Conservation (phyloP, 1,139 yeast genomes). For the Lodderomyces oxycetoniae region DNA sequence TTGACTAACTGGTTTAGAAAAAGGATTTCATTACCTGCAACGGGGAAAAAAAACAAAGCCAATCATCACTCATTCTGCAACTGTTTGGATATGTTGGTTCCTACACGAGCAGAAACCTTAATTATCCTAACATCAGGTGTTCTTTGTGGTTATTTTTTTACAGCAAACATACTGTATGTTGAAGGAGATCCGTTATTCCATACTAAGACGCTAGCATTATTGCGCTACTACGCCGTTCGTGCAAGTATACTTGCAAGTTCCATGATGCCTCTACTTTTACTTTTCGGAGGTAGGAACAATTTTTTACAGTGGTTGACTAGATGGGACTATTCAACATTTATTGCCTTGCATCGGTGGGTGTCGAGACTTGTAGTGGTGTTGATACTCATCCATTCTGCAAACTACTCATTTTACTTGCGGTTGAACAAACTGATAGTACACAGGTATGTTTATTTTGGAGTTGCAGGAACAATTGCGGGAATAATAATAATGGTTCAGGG, state of each 20-base stretch:
- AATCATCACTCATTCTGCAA: constrained; percentile 23
- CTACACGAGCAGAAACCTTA: constrained; percentile 60
- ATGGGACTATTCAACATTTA: constrained; percentile 56
- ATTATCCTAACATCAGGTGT: constrained; percentile 44
- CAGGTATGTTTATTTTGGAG: constrained; percentile 28
- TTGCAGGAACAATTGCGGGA: constrained; percentile 26
- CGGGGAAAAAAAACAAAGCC: constrained; percentile 23
- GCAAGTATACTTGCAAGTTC: constrained; percentile 54
- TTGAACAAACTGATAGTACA: no score
- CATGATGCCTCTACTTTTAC: constrained; percentile 47
- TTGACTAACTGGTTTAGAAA: constrained; percentile 24
- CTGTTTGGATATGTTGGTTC: constrained; percentile 41
- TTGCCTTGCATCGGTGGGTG: constrained; percentile 57
- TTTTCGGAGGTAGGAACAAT: constrained; percentile 63
- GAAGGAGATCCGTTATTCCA: constrained; percentile 29
- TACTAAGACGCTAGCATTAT: constrained; percentile 24
- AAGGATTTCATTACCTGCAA: constrained; percentile 27
- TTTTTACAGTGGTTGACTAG: constrained; percentile 53
- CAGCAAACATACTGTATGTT: constrained; percentile 19
- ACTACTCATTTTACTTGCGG: constrained; percentile 22
- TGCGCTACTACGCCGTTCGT: constrained; percentile 48
- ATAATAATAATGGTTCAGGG: constrained; percentile 41
- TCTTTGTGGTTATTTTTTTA: constrained; percentile 37
- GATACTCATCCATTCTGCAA: constrained; percentile 36
- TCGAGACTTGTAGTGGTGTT: constrained; percentile 45